phyloP scores from a whole-genome alignment of 805 yeast species.

The Candida suzukii region DNA sequence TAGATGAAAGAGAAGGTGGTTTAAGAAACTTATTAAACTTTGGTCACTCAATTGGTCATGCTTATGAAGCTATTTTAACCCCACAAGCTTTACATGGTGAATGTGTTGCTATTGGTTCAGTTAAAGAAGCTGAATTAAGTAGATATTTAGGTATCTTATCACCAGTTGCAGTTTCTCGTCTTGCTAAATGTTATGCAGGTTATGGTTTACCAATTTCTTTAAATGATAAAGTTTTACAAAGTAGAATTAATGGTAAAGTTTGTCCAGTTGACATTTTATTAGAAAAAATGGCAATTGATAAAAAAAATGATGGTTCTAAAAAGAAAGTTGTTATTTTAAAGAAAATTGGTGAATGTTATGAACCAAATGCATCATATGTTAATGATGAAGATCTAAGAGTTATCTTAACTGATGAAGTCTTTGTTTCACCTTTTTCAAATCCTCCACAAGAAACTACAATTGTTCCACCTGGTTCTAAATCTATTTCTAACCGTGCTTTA shows the following conservation, averaged over 20 bases:
- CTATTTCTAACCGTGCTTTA: slow-evolving; percentile 92
- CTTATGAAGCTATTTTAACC: slow-evolving; percentile 94
- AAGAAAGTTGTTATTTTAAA: slow-evolving; percentile 83
- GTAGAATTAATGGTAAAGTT: slow-evolving; percentile 58
- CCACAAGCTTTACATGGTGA: slow-evolving; percentile 97
- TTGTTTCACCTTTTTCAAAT: slow-evolving; percentile 52
- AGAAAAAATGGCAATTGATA: slow-evolving; percentile 88
- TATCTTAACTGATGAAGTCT: slow-evolving; percentile 73
- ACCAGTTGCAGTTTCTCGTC: slow-evolving; percentile 90
- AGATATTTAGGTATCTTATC: slow-evolving; percentile 83
- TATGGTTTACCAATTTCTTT: slow-evolving; percentile 81
- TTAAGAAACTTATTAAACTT: slow-evolving; percentile 87
- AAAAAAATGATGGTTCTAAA: slow-evolving; percentile 89
- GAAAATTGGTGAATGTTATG: slow-evolving; percentile 83
- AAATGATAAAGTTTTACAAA: slow-evolving; percentile 63
- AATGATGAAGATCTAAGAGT: slow-evolving; percentile 74
- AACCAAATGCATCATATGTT: slow-evolving; percentile 79
- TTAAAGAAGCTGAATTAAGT: slow-evolving; percentile 91
- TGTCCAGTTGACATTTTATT: slow-evolving; percentile 74
- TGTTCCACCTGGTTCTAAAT: slow-evolving; percentile 94
- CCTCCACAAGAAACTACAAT: slow-evolving; percentile 37
- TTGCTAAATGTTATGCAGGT: slow-evolving; percentile 73
- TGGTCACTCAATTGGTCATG: slow-evolving; percentile 97
- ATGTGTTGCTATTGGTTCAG: slow-evolving; percentile 97
- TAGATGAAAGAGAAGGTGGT: slow-evolving; percentile 94